These are phyloP conservation scores for Dendrobium huoshanense DNA, from an alignment of 106 monocot genomes.

Conservation along the genomic window DNA sequence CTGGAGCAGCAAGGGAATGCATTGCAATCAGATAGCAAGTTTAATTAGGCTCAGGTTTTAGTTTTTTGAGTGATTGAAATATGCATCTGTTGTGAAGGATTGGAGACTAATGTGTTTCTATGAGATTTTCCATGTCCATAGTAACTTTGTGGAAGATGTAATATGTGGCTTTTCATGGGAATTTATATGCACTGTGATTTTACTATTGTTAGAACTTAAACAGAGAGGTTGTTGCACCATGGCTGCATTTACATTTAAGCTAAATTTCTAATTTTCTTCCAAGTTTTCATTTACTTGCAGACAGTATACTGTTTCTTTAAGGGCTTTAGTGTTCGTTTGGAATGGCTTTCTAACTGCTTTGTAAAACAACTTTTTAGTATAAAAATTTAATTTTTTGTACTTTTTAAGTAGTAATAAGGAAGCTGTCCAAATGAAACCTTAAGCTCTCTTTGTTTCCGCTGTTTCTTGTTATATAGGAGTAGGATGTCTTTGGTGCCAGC, in stretches of 20 bases:
- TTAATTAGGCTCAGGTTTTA: background rate
- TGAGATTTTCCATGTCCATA: background rate
- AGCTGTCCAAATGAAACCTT: no score
- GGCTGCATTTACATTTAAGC: background rate
- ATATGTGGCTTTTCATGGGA: background rate
- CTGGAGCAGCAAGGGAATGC: conserved; percentile 49
- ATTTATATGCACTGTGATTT: background rate
- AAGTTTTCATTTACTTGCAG: background rate
- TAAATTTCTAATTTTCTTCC: background rate
- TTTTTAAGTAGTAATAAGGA: no score
- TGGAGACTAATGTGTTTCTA: background rate
- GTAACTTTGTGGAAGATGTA: background rate
- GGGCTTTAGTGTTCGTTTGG: no score
- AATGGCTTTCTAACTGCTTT: no score
- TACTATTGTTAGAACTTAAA: background rate
- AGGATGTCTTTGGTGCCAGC: no score
- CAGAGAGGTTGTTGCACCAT: background rate
- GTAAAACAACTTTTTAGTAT: no score
- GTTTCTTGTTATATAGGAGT: no score
- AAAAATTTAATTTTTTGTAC: no score
- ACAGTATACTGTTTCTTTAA: background rate
- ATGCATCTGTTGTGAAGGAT: background rate
- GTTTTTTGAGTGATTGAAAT: background rate
- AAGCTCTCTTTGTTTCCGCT: no score
- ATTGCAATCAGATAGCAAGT: conserved; percentile 4